Evolutionary conservation across 2,329 filamentous ascomycete species (phyloP).

Genomic region (Phoma sp.): DNA sequence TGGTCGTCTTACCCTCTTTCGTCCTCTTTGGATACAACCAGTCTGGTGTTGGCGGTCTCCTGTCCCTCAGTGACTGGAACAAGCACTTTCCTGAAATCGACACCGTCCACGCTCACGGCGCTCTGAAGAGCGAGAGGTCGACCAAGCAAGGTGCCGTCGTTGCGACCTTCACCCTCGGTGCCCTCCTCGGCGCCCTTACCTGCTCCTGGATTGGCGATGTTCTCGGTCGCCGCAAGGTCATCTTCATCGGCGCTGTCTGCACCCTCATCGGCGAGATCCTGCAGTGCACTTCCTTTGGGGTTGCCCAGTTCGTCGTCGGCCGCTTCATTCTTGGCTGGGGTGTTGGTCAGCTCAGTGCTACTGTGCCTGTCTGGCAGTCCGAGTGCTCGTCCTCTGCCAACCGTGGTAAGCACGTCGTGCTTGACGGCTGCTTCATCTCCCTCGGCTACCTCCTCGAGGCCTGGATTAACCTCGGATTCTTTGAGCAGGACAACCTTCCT

Average conservation of each 20-base stretch:
- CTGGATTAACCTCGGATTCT: slow-evolving; percentile 62
- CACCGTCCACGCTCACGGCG: slow-evolving; percentile 53
- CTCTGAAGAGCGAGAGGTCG: slow-evolving; percentile 52
- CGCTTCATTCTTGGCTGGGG: slow-evolving; percentile 55
- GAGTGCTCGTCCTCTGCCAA: slow-evolving; percentile 50
- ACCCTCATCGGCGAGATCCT: slow-evolving; percentile 54
- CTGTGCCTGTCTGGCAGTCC: slow-evolving; percentile 57
- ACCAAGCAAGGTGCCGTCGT: slow-evolving; percentile 55
- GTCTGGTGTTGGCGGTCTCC: slow-evolving; percentile 57
- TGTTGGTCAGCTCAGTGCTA: slow-evolving; percentile 53
- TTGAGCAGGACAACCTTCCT: slow-evolving; percentile 62
- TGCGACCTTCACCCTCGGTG: slow-evolving; percentile 55
- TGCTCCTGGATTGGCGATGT: slow-evolving; percentile 55
- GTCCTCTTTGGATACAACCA: slow-evolving; percentile 62
- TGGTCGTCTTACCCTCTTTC: slow-evolving; percentile 52
- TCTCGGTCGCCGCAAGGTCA: slow-evolving; percentile 55
- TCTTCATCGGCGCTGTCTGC: slow-evolving; percentile 50
- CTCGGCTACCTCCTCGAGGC: slow-evolving; percentile 54
- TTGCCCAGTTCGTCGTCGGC: slow-evolving; percentile 56
- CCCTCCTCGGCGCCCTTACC: slow-evolving; percentile 54
- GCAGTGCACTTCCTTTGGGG: slow-evolving; percentile 53
- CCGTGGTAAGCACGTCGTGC: slow-evolving; percentile 50
- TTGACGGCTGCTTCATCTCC: slow-evolving; percentile 56
- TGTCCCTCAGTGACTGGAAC: slow-evolving; percentile 49
- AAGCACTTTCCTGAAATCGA: slow-evolving; percentile 58